A percentile compares a stretch with the other conserved stretches of the same genome.
Conservation (phyloP, 257 asterid genomes). For the Penstemon barbatus region DNA sequence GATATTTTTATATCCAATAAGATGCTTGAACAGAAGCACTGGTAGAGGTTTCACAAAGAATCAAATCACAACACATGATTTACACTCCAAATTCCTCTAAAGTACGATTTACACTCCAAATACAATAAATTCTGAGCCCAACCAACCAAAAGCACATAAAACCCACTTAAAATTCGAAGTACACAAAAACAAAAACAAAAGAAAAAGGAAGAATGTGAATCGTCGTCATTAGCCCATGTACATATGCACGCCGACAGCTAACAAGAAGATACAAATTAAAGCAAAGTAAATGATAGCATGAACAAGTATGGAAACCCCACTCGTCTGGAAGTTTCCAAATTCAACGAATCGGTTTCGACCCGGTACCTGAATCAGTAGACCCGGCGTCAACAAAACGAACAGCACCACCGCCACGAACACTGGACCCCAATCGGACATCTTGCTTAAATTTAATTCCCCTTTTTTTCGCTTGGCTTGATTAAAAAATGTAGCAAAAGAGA, state of each 20-base stretch:
- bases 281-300: conserved; percentile 76
- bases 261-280: conserved; percentile 73
- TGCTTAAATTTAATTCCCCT: neutral
- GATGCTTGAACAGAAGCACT: neutral
- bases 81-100: neutral
- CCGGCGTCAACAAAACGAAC: conserved; percentile 79
- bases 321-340: conserved; percentile 82
- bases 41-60: neutral
- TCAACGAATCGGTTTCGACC: conserved; percentile 68
- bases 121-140: no score
- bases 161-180: neutral
- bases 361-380: conserved; percentile 82
- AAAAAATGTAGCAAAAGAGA: neutral
- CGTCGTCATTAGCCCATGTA: conserved; percentile 51
- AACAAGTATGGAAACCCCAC: conserved; percentile 73
- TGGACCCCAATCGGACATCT: conserved; percentile 96
- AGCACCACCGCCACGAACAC: conserved; percentile 84
- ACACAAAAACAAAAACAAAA: neutral
- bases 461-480: neutral
- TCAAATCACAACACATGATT: neutral
- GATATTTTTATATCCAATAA: neutral
- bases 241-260: conserved; percentile 74
- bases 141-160: neutral
- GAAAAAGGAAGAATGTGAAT: neutral
- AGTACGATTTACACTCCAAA: neutral